A percentile compares a stretch with the other conserved stretches of the same genome.
Conservation (phyloP, 192 early-diverging fungal species). For the Thamnidium elegans region DNA sequence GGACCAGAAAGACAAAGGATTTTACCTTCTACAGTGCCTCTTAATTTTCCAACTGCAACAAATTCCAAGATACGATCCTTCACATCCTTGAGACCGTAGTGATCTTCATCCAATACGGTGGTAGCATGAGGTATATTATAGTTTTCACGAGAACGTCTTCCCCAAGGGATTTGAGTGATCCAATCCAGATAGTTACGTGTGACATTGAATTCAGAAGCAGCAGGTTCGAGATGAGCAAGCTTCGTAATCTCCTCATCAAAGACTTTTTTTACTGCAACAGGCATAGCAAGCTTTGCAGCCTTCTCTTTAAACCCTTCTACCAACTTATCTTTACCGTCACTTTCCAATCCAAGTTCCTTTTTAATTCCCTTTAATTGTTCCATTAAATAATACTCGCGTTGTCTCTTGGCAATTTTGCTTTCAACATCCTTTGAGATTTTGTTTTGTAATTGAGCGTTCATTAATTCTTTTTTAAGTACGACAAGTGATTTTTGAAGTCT, state of each 20-base stretch:
- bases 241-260: slow-evolving; percentile 96
- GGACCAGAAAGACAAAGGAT: slow-evolving; percentile 98
- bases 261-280: slow-evolving; percentile 86
- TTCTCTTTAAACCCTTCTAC: slow-evolving; percentile 92
- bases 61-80: slow-evolving; percentile 99
- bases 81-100: slow-evolving; percentile 99
- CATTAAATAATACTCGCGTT: slow-evolving; percentile 99
- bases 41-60: slow-evolving; percentile 95
- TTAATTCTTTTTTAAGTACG: slow-evolving; percentile 95
- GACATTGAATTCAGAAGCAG: slow-evolving; percentile 97
- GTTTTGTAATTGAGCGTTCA: slow-evolving; percentile 95
- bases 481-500: slow-evolving; percentile 88
- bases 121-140: slow-evolving; percentile 88
- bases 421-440: slow-evolving; percentile 98
- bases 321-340: slow-evolving; percentile 97
- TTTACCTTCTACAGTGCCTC: slow-evolving; percentile 96
- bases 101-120: slow-evolving; percentile 94
- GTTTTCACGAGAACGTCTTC: slow-evolving; percentile 84
- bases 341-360: slow-evolving; percentile 96
- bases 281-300: slow-evolving; percentile 83
- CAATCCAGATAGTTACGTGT: slow-evolving; percentile 99
- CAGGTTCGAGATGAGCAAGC: slow-evolving; percentile 88
- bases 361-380: slow-evolving; percentile 99
- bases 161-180: slow-evolving; percentile 98
- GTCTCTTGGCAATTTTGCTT: slow-evolving; percentile 93